phyloP scores from a whole-genome alignment of 176 grass and related monocot genomes.

The Ensete ventricosum region DNA sequence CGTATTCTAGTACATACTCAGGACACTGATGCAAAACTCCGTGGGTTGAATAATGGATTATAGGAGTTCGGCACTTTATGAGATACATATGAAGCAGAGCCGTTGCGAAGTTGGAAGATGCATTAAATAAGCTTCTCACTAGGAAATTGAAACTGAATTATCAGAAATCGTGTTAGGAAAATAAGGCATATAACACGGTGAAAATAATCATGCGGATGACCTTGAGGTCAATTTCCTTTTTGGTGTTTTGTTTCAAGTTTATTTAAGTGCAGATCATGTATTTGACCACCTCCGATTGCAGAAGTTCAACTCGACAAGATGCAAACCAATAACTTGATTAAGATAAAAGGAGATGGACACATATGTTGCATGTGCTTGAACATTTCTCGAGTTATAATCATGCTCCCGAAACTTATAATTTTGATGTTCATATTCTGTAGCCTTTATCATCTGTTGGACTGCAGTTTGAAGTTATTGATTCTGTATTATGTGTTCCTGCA shows the following conservation, averaged over 20 bases:
- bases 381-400: not conserved
- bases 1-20: too few species aligned
- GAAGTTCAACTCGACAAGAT: too few species aligned
- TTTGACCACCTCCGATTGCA: too few species aligned
- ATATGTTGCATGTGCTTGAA: not conserved
- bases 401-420: not conserved
- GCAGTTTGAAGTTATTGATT: not conserved
- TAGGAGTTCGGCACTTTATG: not conserved
- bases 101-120: not conserved
- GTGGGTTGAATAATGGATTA: not conserved
- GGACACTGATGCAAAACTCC: too few species aligned
- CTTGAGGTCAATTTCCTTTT: too few species aligned
- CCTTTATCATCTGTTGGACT: slow-evolving; percentile 8
- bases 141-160: not conserved
- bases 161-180: not conserved
- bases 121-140: not conserved
- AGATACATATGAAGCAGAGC: not conserved
- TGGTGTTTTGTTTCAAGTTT: too few species aligned
- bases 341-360: not conserved
- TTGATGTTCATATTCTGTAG: slow-evolving; percentile 1
- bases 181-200: not conserved
- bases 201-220: not conserved
- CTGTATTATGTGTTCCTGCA: slow-evolving; percentile 38
- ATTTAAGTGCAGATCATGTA: too few species aligned
- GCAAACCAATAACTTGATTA: too few species aligned